phyloP scores from a whole-genome alignment of 192 early-diverging fungal species.

The Backusella australiensis region DNA sequence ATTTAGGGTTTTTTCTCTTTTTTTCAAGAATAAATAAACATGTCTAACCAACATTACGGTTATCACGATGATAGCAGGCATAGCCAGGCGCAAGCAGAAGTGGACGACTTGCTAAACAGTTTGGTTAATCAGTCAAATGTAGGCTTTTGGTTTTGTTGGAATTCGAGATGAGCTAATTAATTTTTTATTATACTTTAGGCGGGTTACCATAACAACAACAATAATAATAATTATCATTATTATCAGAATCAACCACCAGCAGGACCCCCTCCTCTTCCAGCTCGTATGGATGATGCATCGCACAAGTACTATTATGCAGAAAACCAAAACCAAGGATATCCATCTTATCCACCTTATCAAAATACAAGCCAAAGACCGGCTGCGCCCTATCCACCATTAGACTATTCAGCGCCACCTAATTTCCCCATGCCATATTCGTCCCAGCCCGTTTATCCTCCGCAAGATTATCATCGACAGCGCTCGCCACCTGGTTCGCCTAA shows the following conservation, averaged over 20 bases:
- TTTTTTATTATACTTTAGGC: background rate
- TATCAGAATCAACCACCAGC: background rate
- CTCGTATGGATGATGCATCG: background rate
- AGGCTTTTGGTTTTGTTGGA: background rate
- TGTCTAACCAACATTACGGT: background rate
- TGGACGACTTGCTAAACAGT: background rate
- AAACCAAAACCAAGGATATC: background rate
- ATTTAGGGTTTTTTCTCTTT: background rate
- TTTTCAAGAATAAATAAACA: background rate
- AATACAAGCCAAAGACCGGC: background rate
- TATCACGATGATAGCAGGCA: background rate
- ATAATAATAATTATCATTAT: background rate
- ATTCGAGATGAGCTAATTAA: background rate
- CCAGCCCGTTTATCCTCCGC: background rate
- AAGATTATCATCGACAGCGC: background rate
- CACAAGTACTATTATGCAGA: background rate
- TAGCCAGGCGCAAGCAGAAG: background rate
- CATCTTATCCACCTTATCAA: background rate
- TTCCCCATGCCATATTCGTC: background rate
- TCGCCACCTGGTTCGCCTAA: conserved; percentile 11
- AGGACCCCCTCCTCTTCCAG: conserved; percentile 4
- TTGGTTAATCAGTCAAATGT: background rate
- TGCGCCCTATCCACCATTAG: background rate
- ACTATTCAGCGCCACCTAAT: background rate
- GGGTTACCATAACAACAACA: background rate